Conservation (phyloP, 2,329 filamentous ascomycete genomes). For the Fusarium zealandicum region DNA sequence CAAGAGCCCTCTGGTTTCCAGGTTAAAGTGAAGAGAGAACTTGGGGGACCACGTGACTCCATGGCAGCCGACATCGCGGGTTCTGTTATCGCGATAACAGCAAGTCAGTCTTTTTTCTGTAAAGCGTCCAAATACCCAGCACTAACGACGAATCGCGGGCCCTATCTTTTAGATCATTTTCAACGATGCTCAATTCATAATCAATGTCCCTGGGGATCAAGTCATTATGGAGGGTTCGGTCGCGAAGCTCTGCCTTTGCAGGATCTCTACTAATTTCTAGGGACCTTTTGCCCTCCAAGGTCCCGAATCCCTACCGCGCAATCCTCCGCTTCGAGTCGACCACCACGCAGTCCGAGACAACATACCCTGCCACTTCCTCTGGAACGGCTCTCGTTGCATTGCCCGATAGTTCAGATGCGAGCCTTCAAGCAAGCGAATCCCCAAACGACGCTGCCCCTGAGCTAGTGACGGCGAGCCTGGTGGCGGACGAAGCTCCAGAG, state of each 20-base stretch:
- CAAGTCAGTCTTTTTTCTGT: conserved; percentile 29
- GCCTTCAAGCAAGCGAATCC: conserved; percentile 5
- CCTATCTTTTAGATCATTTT: conserved; percentile 6
- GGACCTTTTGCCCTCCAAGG: conserved; percentile 28
- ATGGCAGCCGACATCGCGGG: conserved; percentile 21
- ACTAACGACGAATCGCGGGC: conserved; percentile 18
- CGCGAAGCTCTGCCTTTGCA: conserved; percentile 43
- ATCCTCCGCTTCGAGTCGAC: conserved; percentile 34
- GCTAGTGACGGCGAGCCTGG: conserved; percentile 16
- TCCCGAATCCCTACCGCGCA: conserved; percentile 16
- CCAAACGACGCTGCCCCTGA: conserved; percentile 7
- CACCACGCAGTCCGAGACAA: conserved; percentile 6
- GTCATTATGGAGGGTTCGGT: conserved; percentile 52
- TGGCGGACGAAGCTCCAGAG: conserved; percentile 17
- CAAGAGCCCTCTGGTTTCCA: too few species aligned
- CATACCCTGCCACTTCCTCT: background rate
- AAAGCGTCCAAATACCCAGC: conserved; percentile 11
- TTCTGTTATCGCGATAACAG: conserved; percentile 33
- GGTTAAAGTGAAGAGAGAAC: background rate
- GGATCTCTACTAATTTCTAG: conserved; percentile 33
- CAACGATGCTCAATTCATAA: conserved; percentile 51
- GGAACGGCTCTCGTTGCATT: conserved; percentile 8
- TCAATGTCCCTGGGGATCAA: conserved; percentile 57
- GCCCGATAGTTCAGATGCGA: background rate
- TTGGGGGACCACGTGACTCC: conserved; percentile 24